Evolutionary conservation across 2,329 filamentous ascomycete genomes (phyloP).

Genomic region (Penicillium sp.): DNA sequence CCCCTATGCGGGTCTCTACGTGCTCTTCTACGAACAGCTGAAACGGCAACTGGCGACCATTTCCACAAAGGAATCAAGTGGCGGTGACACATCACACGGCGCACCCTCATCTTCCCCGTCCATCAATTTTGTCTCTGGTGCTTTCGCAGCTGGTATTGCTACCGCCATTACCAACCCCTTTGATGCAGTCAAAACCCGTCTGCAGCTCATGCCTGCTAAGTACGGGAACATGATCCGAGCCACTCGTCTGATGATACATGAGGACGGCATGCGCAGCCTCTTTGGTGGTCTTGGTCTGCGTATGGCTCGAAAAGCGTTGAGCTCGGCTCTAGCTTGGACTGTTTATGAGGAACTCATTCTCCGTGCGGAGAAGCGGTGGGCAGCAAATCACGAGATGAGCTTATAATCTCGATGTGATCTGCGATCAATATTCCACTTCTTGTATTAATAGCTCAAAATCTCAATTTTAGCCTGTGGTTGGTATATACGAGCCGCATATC

Average conservation of each 20-base stretch:
- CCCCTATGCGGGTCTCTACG: slow-evolving; percentile 95
- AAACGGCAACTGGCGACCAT: slow-evolving; percentile 41
- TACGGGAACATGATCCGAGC: slow-evolving; percentile 86
- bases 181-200: slow-evolving; percentile 91
- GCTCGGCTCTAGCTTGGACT: slow-evolving; percentile 95
- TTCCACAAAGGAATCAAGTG: slow-evolving; percentile 14
- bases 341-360: slow-evolving; percentile 92
- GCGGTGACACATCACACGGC: slow-evolving; percentile 22
- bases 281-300: slow-evolving; percentile 85
- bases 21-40: slow-evolving; percentile 81
- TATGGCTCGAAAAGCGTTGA: slow-evolving; percentile 89
- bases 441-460: slow-evolving; percentile 22
- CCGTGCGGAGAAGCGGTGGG: slow-evolving; percentile 61
- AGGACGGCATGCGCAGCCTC: slow-evolving; percentile 79
- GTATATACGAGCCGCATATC: slow-evolving; percentile 4
- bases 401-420: slow-evolving; percentile 15
- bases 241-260: slow-evolving; percentile 73
- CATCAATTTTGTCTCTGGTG: slow-evolving; percentile 85
- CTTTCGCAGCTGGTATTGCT: slow-evolving; percentile 78
- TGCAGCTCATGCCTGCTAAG: slow-evolving; percentile 82
- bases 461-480: slow-evolving; percentile 5
- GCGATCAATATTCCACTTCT: slow-evolving; percentile 1
- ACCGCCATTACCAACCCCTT: slow-evolving; percentile 95
- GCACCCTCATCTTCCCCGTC: slow-evolving; percentile 44
- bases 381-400: slow-evolving; percentile 30